These are phyloP conservation scores for Gnomoniopsis smithogilvyi DNA, from an alignment of 2,329 filamentous ascomycete genomes.

Conservation along the genomic window DNA sequence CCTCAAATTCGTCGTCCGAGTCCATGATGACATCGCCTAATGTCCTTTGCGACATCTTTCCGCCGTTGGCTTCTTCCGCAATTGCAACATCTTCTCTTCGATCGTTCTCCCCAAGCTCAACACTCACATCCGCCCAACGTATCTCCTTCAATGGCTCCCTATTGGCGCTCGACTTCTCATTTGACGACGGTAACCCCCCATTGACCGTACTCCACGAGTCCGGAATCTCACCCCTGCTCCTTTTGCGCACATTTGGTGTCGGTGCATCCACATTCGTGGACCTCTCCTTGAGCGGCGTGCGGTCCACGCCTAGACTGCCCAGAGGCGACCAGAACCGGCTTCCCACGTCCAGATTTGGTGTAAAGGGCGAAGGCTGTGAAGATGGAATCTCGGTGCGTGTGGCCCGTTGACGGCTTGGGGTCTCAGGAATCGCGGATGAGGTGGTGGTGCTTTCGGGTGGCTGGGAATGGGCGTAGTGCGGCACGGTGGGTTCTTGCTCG, in stretches of 20 bases:
- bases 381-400: slow-evolving; percentile 38
- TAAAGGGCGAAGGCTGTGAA: slow-evolving; percentile 41
- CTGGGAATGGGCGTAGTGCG: neutral
- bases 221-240: slow-evolving; percentile 36
- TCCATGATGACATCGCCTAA: slow-evolving; percentile 43
- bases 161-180: neutral
- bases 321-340: slow-evolving; percentile 33
- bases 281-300: slow-evolving; percentile 37
- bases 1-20: slow-evolving; percentile 42
- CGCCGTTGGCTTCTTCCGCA: slow-evolving; percentile 5
- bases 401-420: slow-evolving; percentile 24
- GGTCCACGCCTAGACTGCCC: slow-evolving; percentile 8
- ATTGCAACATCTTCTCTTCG: slow-evolving; percentile 1
- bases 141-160: slow-evolving; percentile 19
- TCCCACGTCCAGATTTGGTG: slow-evolving; percentile 32
- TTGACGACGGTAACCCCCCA: slow-evolving; percentile 16
- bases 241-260: slow-evolving; percentile 22
- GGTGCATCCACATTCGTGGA: slow-evolving; percentile 28
- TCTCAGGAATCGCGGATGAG: slow-evolving; percentile 38
- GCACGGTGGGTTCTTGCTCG: neutral
- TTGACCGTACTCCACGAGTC: slow-evolving; percentile 42
- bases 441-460: slow-evolving; percentile 11
- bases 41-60: neutral
- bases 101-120: slow-evolving; percentile 12
- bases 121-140: slow-evolving; percentile 10